Conservation (phyloP, 805 yeast species). For the Kuraishia cidri region DNA sequence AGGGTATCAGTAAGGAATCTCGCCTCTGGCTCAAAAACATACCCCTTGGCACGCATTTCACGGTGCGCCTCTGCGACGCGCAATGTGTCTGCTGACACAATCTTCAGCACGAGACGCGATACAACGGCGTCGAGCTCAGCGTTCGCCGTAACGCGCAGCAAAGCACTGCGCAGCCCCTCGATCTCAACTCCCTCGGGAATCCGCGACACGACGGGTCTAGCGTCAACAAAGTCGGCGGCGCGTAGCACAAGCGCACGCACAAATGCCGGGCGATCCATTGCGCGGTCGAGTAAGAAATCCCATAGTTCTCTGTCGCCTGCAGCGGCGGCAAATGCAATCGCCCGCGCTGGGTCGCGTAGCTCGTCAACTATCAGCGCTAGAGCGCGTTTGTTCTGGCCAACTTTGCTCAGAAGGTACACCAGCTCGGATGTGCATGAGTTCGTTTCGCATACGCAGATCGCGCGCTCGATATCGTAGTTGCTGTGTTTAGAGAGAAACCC, state of each 20-base stretch:
- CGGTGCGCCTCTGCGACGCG: constrained; percentile 20
- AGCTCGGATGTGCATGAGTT: constrained; percentile 55
- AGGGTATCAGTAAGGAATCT: constrained; percentile 10
- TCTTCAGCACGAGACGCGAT: constrained; percentile 44
- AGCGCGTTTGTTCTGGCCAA: constrained; percentile 76
- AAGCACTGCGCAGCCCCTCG: constrained; percentile 52
- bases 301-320: constrained; percentile 72
- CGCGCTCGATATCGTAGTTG: constrained; percentile 59
- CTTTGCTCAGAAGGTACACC: constrained; percentile 72
- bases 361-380: constrained; percentile 68
- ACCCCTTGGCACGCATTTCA: constrained; percentile 22
- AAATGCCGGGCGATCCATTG: constrained; percentile 67
- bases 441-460: constrained; percentile 56
- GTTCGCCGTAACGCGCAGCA: constrained; percentile 54
- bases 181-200: constrained; percentile 58
- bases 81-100: constrained; percentile 43
- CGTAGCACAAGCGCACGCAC: constrained; percentile 65
- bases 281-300: constrained; percentile 64
- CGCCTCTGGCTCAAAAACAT: constrained; percentile 13
- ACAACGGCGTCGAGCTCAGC: constrained; percentile 48
- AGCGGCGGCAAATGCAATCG: constrained; percentile 68
- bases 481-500: constrained; percentile 50
- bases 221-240: constrained; percentile 57
- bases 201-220: constrained; percentile 56
- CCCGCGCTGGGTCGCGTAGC: constrained; percentile 69